phyloP scores from a whole-genome alignment of 2,329 filamentous ascomycete genomes.

The Arthroderma uncinatum region DNA sequence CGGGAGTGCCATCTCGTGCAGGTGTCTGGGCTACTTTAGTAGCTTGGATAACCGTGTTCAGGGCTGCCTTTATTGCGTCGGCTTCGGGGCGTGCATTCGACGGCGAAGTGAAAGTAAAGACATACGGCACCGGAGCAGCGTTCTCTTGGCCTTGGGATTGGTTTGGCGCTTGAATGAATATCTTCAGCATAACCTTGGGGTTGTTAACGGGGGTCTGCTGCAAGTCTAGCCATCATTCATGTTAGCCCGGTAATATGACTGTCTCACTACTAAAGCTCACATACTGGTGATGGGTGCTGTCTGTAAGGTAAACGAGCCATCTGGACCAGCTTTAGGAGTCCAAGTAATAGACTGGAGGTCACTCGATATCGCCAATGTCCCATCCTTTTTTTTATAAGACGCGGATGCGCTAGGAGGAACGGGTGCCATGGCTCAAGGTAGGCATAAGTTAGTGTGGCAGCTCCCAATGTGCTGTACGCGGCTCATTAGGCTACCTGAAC shows the following conservation, averaged over 20 bases:
- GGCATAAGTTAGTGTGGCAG: neutral
- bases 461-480: slow-evolving; percentile 6
- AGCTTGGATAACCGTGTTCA: slow-evolving; percentile 66
- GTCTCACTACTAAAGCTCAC: slow-evolving; percentile 27
- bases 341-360: slow-evolving; percentile 69
- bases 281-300: slow-evolving; percentile 73
- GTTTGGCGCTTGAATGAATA: slow-evolving; percentile 61
- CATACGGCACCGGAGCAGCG: slow-evolving; percentile 51
- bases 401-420: slow-evolving; percentile 36
- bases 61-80: slow-evolving; percentile 67
- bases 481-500: neutral
- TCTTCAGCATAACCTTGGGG: slow-evolving; percentile 85
- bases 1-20: slow-evolving; percentile 43
- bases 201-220: slow-evolving; percentile 87
- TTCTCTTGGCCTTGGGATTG: slow-evolving; percentile 36
- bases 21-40: slow-evolving; percentile 39
- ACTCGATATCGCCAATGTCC: slow-evolving; percentile 61
- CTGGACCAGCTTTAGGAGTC: slow-evolving; percentile 54
- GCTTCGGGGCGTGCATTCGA: slow-evolving; percentile 69
- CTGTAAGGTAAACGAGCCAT: slow-evolving; percentile 56
- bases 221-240: slow-evolving; percentile 49
- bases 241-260: neutral
- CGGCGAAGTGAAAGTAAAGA: slow-evolving; percentile 79
- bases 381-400: slow-evolving; percentile 93
- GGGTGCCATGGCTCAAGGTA: slow-evolving; percentile 9